Evolutionary conservation across 345 rosid species (phyloP).

Genomic region (Triadica sebifera): DNA sequence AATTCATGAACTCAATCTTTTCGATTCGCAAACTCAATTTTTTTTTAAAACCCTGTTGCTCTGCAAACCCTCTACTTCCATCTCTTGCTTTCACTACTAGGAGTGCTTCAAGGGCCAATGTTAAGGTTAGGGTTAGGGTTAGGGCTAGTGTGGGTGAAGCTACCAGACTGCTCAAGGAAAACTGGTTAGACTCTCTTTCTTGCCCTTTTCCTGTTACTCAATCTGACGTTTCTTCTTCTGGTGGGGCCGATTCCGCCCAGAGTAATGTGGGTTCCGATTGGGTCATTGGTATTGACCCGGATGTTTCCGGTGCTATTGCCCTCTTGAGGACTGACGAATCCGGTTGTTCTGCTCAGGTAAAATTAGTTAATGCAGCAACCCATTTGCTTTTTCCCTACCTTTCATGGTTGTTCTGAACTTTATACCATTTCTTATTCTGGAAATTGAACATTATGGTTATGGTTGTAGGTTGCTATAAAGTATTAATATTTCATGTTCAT

Average conservation of each 20-base stretch:
- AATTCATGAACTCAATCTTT: slow-evolving; percentile 22
- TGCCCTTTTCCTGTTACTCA: slow-evolving; percentile 25
- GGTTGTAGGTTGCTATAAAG: background rate
- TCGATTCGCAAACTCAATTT: slow-evolving; percentile 6
- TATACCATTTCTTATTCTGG: background rate
- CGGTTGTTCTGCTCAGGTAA: slow-evolving; percentile 65
- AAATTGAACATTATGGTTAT: background rate
- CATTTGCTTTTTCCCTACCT: background rate
- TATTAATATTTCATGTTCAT: background rate
- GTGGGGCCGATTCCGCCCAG: slow-evolving; percentile 14
- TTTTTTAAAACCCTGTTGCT: slow-evolving; percentile 17
- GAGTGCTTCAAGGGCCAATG: background rate
- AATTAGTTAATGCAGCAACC: background rate
- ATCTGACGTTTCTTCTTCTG: too few species aligned
- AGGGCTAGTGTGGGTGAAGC: slow-evolving; percentile 25
- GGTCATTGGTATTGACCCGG: slow-evolving; percentile 82
- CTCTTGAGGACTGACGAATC: slow-evolving; percentile 48
- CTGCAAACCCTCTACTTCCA: background rate
- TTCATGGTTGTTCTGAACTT: background rate
- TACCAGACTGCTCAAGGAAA: slow-evolving; percentile 40
- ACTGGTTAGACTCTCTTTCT: slow-evolving; percentile 69
- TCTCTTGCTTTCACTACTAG: background rate
- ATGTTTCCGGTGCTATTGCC: slow-evolving; percentile 77
- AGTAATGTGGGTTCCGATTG: slow-evolving; percentile 38
- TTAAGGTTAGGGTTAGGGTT: too few species aligned